Evolutionary conservation across 768 basidiomycete species (phyloP), one percentile per base, ranked within the genome.

Genomic region (Xanthoconium purpureum): DNA sequence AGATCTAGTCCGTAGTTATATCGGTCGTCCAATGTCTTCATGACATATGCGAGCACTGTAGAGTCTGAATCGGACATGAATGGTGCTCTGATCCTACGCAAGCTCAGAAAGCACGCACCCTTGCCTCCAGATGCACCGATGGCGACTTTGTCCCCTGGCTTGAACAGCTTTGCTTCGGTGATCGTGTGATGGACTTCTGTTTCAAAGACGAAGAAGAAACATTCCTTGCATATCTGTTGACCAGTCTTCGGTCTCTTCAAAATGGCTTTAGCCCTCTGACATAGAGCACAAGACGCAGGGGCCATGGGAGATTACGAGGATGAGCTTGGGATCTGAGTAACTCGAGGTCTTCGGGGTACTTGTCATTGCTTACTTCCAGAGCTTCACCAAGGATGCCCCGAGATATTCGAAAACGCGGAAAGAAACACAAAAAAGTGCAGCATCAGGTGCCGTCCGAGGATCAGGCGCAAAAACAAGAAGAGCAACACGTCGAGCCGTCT

Each of bases 51-150:
- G 40, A 99, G 80, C 15, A 99, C 97, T 12, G 97, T 99, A 9
- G 96, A 98, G 72, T 99, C 97, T 98, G 64, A 39, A 32, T 45
- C 43, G 18, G 33, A 49, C 39, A 47, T 54, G 18, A 50, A 51
- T 45, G 54, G 50, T 33, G 6, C 24, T 29, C 43, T 45, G 24
- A 55, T 40, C n/a, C 10, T 28, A 38, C 6, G 20, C 11, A 51
- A 39, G 18, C 44, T 10, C 15, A 39, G 17, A 46, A 9, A 63
- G 32, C 13, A 50, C 78, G 50, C 44, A 92, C 96, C 96, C 82
- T 99, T 99, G 44, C 97, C 97, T 45, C 97, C 97, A 50, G 94
- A 97, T 51, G 97, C 97, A 33, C 97, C 97, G 56, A 99, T 98
- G 28, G 97, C 97, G 38, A 99, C 94, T 60, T 84, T 80, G 74